Conservation (phyloP, 106 monocot genomes). For the Dioscorea alata region DNA sequence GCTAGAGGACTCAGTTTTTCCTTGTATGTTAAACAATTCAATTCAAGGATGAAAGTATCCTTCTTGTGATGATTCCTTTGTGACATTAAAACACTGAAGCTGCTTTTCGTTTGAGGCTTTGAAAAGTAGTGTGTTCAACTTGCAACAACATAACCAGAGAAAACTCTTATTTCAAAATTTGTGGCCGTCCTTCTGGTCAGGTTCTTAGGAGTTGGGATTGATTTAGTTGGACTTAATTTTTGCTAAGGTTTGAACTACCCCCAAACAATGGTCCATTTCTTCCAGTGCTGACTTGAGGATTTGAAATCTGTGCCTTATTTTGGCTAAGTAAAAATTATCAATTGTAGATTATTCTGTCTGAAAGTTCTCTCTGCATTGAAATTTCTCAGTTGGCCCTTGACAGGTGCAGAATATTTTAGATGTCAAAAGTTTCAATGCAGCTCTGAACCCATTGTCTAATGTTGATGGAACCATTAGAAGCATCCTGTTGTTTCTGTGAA, state of each 20-base stretch:
- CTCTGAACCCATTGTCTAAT: slow-evolving; percentile 37
- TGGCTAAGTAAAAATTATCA: not conserved
- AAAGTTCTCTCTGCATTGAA: not conserved
- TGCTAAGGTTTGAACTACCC: no score
- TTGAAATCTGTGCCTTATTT: no score
- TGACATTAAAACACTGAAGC: not conserved
- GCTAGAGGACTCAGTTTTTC: slow-evolving; percentile 45
- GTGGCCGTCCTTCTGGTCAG: no score
- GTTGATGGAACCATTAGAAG: slow-evolving; percentile 51
- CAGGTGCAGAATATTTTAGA: slow-evolving; percentile 54
- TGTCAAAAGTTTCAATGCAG: slow-evolving; percentile 72
- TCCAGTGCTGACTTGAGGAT: no score
- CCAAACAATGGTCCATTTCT: no score
- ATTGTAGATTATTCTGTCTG: not conserved
- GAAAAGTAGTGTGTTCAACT: no score
- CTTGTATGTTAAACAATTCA: slow-evolving; percentile 65
- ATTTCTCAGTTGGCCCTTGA: slow-evolving; percentile 15
- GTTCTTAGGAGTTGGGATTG: no score
- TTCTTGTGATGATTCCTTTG: slow-evolving; percentile 10
- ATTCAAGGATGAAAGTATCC: slow-evolving; percentile 72
- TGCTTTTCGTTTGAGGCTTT: no score
- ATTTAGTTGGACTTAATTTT: no score
- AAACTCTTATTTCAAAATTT: no score
- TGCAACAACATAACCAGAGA: no score
- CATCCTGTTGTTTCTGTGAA: slow-evolving; percentile 70